Evolutionary conservation across 2,329 filamentous ascomycete species (phyloP).

Genomic region (Aspergillus piperis): DNA sequence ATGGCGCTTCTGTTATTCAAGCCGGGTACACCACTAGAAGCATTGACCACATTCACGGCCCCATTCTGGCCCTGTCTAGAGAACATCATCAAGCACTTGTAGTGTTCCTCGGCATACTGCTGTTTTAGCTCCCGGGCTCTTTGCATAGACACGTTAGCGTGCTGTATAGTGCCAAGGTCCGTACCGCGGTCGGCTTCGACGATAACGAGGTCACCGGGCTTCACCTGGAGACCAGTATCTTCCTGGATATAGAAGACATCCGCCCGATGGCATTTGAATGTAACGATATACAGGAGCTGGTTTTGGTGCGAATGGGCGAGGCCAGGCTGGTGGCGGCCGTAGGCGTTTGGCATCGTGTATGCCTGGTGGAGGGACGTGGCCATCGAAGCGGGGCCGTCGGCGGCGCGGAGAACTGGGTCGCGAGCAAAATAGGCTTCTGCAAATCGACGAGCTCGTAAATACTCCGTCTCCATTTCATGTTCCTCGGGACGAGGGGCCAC

Average conservation of each 20-base stretch:
- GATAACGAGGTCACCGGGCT: constrained; percentile 90
- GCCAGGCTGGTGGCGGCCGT: constrained; percentile 41
- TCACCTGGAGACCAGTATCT: constrained; percentile 86
- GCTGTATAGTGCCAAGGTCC: constrained; percentile 88
- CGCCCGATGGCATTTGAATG: constrained; percentile 93
- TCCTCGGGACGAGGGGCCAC: constrained; percentile 34
- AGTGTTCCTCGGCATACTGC: constrained; percentile 91
- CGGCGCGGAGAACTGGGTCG: constrained; percentile 37
- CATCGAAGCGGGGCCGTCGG: constrained; percentile 37
- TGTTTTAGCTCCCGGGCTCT: constrained; percentile 87
- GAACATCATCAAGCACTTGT: constrained; percentile 99
- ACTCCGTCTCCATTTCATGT: constrained; percentile 36
- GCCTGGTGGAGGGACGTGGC: constrained; percentile 42
- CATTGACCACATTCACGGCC: constrained; percentile 42
- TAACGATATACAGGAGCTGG: constrained; percentile 70
- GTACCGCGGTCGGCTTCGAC: constrained; percentile 96
- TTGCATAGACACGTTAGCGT: constrained; percentile 84
- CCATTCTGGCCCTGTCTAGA: constrained; percentile 68
- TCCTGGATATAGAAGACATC: constrained; percentile 98
- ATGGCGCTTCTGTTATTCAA: constrained; percentile 69
- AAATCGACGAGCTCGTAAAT: constrained; percentile 43
- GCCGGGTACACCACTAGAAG: constrained; percentile 61
- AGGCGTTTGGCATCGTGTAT: constrained; percentile 41
- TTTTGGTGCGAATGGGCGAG: constrained; percentile 42
- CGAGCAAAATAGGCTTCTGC: constrained; percentile 49